Conservation (phyloP, 75 land plant species). For the Picea sitchensis region DNA sequence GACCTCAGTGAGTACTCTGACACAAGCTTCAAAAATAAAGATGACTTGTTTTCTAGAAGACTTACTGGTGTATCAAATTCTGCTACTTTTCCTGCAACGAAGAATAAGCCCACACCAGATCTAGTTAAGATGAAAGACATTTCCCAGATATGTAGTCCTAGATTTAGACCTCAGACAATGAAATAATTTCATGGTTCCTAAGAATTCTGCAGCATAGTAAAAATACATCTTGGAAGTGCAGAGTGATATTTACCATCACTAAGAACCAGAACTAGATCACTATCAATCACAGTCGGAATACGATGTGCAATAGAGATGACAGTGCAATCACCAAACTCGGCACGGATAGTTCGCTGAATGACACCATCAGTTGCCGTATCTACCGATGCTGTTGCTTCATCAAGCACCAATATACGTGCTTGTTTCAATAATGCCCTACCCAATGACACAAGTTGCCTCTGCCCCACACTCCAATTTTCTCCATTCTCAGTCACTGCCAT, state of each 20-base stretch:
- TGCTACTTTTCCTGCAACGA: conserved; percentile 70
- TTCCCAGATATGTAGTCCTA: not conserved
- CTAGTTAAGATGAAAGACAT: not conserved
- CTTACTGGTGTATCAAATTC: conserved; percentile 76
- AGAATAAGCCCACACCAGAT: not conserved
- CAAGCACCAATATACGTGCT: conserved; percentile 71
- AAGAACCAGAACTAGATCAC: conserved; percentile 80
- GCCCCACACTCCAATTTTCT: conserved; percentile 97
- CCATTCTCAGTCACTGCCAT: conserved; percentile 84
- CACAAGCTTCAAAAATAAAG: conserved; percentile 82
- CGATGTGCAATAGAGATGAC: conserved; percentile 89
- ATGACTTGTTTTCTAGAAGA: conserved; percentile 75
- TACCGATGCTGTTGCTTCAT: conserved; percentile 96
- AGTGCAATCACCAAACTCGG: conserved; percentile 67
- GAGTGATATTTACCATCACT: conserved; percentile 23
- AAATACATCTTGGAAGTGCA: not conserved
- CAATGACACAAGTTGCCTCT: conserved; percentile 77
- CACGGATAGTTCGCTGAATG: conserved; percentile 65
- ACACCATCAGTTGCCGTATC: conserved; percentile 84
- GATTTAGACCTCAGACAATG: not conserved
- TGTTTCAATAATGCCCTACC: conserved; percentile 80
- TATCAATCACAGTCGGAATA: conserved; percentile 85
- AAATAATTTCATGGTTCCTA: too few species aligned
- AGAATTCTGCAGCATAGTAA: not conserved
- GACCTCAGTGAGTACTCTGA: conserved; percentile 80